A percentile compares a stretch with the other conserved stretches of the same genome.
phyloP scores from a whole-genome alignment of 75 land plant species.

The Chamaecyparis obtusa region DNA sequence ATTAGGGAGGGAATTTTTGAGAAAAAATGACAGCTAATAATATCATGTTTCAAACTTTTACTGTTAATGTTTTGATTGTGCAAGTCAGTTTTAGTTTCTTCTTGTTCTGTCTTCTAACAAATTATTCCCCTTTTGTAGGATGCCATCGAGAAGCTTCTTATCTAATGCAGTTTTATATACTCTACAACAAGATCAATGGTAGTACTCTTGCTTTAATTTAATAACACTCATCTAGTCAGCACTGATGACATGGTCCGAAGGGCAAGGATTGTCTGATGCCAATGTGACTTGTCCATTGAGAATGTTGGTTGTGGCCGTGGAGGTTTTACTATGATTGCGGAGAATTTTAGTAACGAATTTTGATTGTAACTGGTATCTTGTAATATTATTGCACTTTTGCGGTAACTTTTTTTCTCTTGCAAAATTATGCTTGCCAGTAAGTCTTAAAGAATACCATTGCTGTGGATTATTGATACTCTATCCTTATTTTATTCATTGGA shows the following conservation, averaged over 20 bases:
- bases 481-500: too few relatives aligned
- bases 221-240: not conserved
- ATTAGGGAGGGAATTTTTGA: too few relatives aligned
- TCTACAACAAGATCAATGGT: not conserved
- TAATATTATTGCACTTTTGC: too few relatives aligned
- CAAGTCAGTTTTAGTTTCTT: not conserved
- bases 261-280: slow-evolving; percentile 10
- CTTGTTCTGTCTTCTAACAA: not conserved
- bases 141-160: slow-evolving; percentile 73
- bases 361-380: not conserved
- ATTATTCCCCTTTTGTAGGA: slow-evolving; percentile 19
- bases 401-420: too few relatives aligned
- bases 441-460: too few relatives aligned
- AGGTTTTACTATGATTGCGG: not conserved
- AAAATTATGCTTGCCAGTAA: too few relatives aligned
- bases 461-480: too few relatives aligned
- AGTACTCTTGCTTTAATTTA: not conserved
- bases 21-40: too few relatives aligned
- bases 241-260: slow-evolving; percentile 13
- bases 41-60: too few relatives aligned
- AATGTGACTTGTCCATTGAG: slow-evolving; percentile 10
- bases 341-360: not conserved
- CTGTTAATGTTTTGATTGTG: not conserved
- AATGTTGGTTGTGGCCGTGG: not conserved
- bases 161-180: slow-evolving; percentile 15